phyloP scores from a whole-genome alignment of 2,329 filamentous ascomycete genomes.

The Hypocreales sp. region DNA sequence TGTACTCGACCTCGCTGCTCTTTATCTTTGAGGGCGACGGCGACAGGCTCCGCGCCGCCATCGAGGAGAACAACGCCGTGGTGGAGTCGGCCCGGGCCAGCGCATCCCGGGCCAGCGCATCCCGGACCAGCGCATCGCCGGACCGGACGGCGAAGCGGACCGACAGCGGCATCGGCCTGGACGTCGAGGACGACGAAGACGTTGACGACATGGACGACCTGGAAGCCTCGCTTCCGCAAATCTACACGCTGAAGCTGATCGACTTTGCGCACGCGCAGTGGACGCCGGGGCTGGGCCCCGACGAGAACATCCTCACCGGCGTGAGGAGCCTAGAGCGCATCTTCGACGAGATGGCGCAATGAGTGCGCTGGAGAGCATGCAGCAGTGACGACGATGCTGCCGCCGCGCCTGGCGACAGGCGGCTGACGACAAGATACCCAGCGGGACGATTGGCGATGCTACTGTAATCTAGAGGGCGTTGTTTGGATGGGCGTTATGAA shows the following conservation, averaged over 20 bases:
- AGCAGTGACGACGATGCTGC: not conserved
- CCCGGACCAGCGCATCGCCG: slow-evolving; percentile 11
- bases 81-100: slow-evolving; percentile 41
- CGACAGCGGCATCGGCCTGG: slow-evolving; percentile 39
- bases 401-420: no score
- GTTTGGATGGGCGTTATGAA: no score
- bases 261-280: slow-evolving; percentile 91
- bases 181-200: slow-evolving; percentile 26
- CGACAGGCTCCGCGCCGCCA: slow-evolving; percentile 31
- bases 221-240: slow-evolving; percentile 38
- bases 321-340: slow-evolving; percentile 57
- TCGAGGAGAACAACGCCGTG: slow-evolving; percentile 36
- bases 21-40: slow-evolving; percentile 53
- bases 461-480: no score
- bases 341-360: slow-evolving; percentile 46
- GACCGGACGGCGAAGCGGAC: slow-evolving; percentile 27
- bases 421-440: no score
- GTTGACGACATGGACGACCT: slow-evolving; percentile 34
- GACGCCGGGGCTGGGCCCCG: slow-evolving; percentile 66
- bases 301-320: slow-evolving; percentile 68
- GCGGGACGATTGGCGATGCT: no score
- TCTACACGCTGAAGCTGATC: slow-evolving; percentile 75
- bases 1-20: slow-evolving; percentile 47
- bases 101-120: no score
- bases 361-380: slow-evolving; percentile 1